A percentile compares a stretch with the other conserved stretches of the same genome.
These are phyloP conservation scores for Neopestalotiopsis sp. DNA, from an alignment of 2,329 filamentous ascomycete species.

Conservation along the genomic window DNA sequence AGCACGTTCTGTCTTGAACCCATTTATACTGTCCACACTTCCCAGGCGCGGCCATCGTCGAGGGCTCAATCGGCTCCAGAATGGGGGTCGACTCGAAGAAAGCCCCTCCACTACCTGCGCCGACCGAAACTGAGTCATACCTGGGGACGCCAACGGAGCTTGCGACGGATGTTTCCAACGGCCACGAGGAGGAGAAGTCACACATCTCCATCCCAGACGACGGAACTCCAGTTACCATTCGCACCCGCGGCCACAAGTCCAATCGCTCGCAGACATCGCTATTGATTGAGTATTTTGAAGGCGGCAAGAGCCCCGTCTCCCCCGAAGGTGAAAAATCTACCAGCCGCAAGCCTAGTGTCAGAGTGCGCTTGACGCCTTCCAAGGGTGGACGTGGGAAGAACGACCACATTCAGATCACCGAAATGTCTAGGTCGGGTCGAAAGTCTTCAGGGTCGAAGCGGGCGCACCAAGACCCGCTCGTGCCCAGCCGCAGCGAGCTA, in stretches of 20 bases:
- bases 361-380: constrained; percentile 79
- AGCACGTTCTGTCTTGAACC: not conserved
- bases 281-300: constrained; percentile 94
- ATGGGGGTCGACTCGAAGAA: constrained; percentile 63
- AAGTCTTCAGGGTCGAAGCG: constrained; percentile 64
- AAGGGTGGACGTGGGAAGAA: constrained; percentile 65
- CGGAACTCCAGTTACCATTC: constrained; percentile 90
- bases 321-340: constrained; percentile 53
- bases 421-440: constrained; percentile 65
- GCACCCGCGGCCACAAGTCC: constrained; percentile 68
- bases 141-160: constrained; percentile 65
- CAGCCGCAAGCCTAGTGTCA: constrained; percentile 81
- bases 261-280: constrained; percentile 84
- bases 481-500: constrained; percentile 61
- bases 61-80: constrained; percentile 35
- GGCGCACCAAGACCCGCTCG: constrained; percentile 49
- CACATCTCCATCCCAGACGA: constrained; percentile 83
- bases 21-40: constrained; percentile 2
- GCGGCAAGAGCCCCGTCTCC: constrained; percentile 62
- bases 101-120: constrained; percentile 74
- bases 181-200: constrained; percentile 66
- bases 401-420: constrained; percentile 87
- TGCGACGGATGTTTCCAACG: constrained; percentile 68
- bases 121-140: constrained; percentile 73
- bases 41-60: constrained; percentile 7